Base-by-base conservation (phyloP, 345 rosid genomes). In the Pugionium cornutum region DNA sequence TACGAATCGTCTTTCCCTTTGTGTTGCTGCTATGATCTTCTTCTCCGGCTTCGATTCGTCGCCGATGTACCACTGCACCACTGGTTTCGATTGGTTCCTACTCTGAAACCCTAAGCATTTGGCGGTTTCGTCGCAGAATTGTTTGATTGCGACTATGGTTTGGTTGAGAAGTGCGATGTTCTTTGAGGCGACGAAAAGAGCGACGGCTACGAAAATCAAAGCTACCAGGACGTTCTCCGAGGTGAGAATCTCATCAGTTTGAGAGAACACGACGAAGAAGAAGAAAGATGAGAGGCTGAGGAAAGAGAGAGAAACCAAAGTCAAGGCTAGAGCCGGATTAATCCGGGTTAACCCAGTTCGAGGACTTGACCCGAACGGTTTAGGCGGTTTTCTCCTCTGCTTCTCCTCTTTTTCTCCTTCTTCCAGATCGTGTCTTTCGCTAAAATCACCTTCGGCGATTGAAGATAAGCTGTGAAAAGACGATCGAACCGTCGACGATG, bases 41-140 rank as follows among this genome's bases (percentile, higher is more conserved):
- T 27, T 46, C 66, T 43, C 67, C 69, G 77, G 57, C 30, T 59
- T 68, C 0, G 65, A 36, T 4, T 73, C 59, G 11, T 73, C 61
- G 1, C 99, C 97, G 43, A 94, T 88, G 77, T 82, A 89, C 97
- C 99, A 94, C 31, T 85, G 83, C 8, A 89, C 86, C 49, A 18
- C 18, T 18, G 83, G 83, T 76, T 75, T 83, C 6, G 86, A 57
- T 65, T 57, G 42, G 42, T 66, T 75, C 41, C 81, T 75, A 49
- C 40, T 42, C 10, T 51, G 67, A 39, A 76, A 55, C 28, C 77
- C 55, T 48, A 89, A 48, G 66, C 77, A 59, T 66, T 60, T 81
- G 0, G 75, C 53, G 50, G 79, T 77, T 31, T 76, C 79, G 39
- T 79, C 82, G 68, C 81, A 81, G 31, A 84, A 58, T 51, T 79